A percentile compares a stretch with the other conserved stretches of the same genome.
Evolutionary conservation across 2,329 filamentous ascomycete genomes (phyloP).

Genomic region (Aspergillus bombycis): DNA sequence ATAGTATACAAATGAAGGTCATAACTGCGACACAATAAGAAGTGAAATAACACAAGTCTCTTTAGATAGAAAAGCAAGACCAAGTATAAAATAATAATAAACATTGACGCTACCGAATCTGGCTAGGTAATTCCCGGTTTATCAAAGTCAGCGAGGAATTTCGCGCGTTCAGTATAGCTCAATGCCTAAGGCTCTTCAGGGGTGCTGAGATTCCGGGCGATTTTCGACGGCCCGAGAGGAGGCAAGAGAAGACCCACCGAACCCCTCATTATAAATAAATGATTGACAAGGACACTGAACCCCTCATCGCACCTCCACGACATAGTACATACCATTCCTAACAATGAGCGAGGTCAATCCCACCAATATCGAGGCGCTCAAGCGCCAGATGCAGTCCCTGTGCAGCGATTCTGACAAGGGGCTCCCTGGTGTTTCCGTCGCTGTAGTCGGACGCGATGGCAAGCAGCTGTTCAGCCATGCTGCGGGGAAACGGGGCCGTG

Average conservation of each 20-base stretch:
- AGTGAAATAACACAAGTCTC: too few species aligned
- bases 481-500: conserved; percentile 51
- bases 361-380: neutral
- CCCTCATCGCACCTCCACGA: neutral
- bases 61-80: too few species aligned
- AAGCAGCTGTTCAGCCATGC: conserved; percentile 54
- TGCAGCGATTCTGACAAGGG: conserved; percentile 38
- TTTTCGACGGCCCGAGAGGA: neutral
- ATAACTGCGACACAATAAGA: too few species aligned
- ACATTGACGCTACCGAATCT: too few species aligned
- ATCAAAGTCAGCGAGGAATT: too few species aligned
- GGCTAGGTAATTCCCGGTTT: too few species aligned
- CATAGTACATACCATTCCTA: neutral
- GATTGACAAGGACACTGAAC: neutral
- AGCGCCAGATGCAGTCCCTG: neutral
- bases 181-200: neutral
- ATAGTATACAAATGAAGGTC: too few species aligned
- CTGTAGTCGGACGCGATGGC: conserved; percentile 52
- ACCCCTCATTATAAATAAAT: neutral
- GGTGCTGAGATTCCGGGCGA: neutral
- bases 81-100: too few species aligned
- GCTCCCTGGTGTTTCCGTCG: conserved; percentile 51
- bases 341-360: neutral
- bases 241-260: neutral
- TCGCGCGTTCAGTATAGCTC: neutral